phyloP scores from a whole-genome alignment of 1,284 basidiomycete species.

The Stereum hirsutum region DNA sequence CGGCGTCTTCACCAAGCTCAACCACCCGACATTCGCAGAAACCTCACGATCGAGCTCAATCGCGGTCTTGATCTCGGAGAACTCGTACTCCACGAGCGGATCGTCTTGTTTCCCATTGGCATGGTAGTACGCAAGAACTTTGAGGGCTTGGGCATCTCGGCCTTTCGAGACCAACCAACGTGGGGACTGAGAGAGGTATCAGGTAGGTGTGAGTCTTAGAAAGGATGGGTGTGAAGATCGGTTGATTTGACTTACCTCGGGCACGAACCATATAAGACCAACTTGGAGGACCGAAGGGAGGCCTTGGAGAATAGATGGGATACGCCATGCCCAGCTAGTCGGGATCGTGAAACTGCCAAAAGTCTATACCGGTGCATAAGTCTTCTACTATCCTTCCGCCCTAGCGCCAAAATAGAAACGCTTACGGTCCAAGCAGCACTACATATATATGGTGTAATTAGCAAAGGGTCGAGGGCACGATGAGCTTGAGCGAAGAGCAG shows the following conservation, averaged over 20 bases:
- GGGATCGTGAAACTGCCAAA: slow-evolving; percentile 48
- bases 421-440: slow-evolving; percentile 43
- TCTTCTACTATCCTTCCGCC: too few relatives aligned
- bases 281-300: slow-evolving; percentile 48
- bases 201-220: too few relatives aligned
- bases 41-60: slow-evolving; percentile 36
- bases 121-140: slow-evolving; percentile 44
- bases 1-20: slow-evolving; percentile 35
- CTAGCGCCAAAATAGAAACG: background rate
- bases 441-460: too few relatives aligned
- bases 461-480: background rate
- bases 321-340: slow-evolving; percentile 47
- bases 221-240: too few relatives aligned
- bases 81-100: slow-evolving; percentile 52
- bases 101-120: slow-evolving; percentile 42
- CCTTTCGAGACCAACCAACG: slow-evolving; percentile 50
- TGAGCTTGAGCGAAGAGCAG: slow-evolving; percentile 2
- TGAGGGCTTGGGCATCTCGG: slow-evolving; percentile 35
- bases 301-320: slow-evolving; percentile 54
- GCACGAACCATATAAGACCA: slow-evolving; percentile 41
- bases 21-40: slow-evolving; percentile 35
- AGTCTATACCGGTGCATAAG: slow-evolving; percentile 24
- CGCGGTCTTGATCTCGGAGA: slow-evolving; percentile 50
- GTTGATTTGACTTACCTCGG: too few relatives aligned
- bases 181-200: too few relatives aligned